phyloP scores from a whole-genome alignment of 1,139 yeast genomes.

The Arxiozyma telluris region DNA sequence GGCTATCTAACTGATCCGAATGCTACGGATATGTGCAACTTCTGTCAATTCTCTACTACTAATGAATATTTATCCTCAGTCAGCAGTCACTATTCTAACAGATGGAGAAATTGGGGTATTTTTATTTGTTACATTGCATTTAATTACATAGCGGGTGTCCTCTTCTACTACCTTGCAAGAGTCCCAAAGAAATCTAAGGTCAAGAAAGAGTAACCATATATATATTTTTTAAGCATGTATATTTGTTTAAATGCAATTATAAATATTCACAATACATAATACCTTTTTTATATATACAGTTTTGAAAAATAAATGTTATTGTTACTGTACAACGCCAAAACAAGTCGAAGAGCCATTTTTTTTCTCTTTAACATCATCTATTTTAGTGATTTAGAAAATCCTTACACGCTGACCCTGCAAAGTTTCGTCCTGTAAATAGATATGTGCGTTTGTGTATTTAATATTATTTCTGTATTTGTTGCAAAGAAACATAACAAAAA shows the following conservation, averaged over 20 bases:
- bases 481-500: too few relatives aligned
- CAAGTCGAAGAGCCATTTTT: too few relatives aligned
- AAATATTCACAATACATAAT: not conserved
- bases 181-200: conserved; percentile 42
- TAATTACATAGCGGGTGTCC: conserved; percentile 43
- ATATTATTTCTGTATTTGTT: too few relatives aligned
- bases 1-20: conserved; percentile 44
- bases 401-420: too few relatives aligned
- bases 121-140: conserved; percentile 36
- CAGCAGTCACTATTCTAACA: conserved; percentile 37
- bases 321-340: too few relatives aligned
- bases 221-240: not conserved
- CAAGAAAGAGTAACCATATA: conserved; percentile 3
- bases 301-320: too few relatives aligned
- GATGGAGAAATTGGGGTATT: conserved; percentile 67
- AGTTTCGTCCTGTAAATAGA: too few relatives aligned
- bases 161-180: conserved; percentile 68
- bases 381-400: too few relatives aligned
- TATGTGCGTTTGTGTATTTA: too few relatives aligned
- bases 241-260: not conserved
- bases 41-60: conserved; percentile 43
- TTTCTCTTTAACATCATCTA: too few relatives aligned
- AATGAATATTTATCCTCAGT: conserved; percentile 42
- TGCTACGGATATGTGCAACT: conserved; percentile 42
- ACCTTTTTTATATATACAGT: not conserved